Evolutionary conservation across 2,329 filamentous ascomycete species (phyloP).

Genomic region (Pseudogymnoascus sp.): DNA sequence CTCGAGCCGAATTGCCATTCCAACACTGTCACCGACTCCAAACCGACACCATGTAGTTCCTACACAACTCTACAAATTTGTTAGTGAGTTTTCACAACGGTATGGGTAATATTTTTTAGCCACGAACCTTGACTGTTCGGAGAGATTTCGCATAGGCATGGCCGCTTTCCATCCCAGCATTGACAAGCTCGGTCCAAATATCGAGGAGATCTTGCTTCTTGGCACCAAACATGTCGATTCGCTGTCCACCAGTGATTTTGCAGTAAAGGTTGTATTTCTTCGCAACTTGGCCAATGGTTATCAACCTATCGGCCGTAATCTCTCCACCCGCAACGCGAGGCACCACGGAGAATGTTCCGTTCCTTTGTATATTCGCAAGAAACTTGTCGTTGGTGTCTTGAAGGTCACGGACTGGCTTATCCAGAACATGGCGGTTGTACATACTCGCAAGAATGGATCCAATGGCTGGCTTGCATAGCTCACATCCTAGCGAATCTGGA

Average conservation of each 20-base stretch:
- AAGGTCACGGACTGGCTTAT: constrained; percentile 61
- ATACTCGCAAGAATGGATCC: constrained; percentile 75
- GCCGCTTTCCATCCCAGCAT: constrained; percentile 82
- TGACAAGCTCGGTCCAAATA: constrained; percentile 76
- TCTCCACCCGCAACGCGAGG: constrained; percentile 79
- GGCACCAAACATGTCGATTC: constrained; percentile 90
- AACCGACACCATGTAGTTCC: constrained; percentile 88
- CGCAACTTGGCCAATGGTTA: constrained; percentile 76
- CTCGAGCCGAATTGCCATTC: constrained; percentile 81
- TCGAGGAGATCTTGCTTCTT: constrained; percentile 76
- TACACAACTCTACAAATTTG: constrained; percentile 58
- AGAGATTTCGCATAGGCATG: constrained; percentile 88
- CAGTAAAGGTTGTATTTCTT: constrained; percentile 80
- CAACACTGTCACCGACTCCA: constrained; percentile 83
- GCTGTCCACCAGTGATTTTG: constrained; percentile 87
- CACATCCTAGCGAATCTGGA: constrained; percentile 68
- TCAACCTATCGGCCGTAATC: constrained; percentile 79
- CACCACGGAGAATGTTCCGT: constrained; percentile 85
- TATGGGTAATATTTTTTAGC: not conserved
- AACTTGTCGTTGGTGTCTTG: constrained; percentile 90
- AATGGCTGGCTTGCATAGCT: constrained; percentile 78
- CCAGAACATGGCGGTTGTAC: constrained; percentile 79
- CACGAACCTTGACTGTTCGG: constrained; percentile 64
- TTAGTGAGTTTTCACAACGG: not conserved
- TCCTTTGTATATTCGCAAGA: constrained; percentile 82